Base-by-base conservation (phyloP, 306 rosid species). In the Oemleria cerasiformis region DNA sequence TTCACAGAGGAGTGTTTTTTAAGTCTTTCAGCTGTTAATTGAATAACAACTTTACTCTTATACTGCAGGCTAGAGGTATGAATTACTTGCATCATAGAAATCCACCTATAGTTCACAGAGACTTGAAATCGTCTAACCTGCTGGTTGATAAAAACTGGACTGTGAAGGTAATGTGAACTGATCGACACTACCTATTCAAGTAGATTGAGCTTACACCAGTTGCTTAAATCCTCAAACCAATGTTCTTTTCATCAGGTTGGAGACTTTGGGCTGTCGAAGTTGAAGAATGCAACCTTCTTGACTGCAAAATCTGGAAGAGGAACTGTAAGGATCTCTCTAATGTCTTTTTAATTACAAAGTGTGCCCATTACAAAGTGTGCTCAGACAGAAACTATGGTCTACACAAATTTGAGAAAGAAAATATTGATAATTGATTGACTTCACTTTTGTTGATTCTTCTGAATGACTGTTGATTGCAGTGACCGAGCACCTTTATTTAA, bases 51-150 rank as follows among this genome's bases (percentile, higher is more conserved):
- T 21, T 47, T 61, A 3, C 15, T 74, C 34, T 56, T 57, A 74
- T 62, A 44, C 42, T 81, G 51, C 85, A 92, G 97, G 91, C 91
- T 17, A 85, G 84, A 88, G 96, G 91, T 42, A 84, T 92, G 88
- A 92, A 88, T 76, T 88, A 88, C 83, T 88, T 87, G 81, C 96
- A 89, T 77, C 91, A 60, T 72, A 85, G 87, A 78, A 85, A 86
- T 79, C 97, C 97, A 8, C 96, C 97, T 44, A 89, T 88, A 63
- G 88, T 88, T 45, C 96, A 92, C 67, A 82, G 97, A 75, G 97
- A 89, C 73, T 81, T 92, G 10, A 92, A 92, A 73, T 87, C 96
- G 36, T 89, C 96, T 49, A 88, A 89, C 78, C 84, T 92, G 66
- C 90, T 88, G 41, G 92, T 92, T 20, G 86, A 87, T 76, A 89